These are phyloP conservation scores for Talaromyces ruber DNA, from an alignment of 495 filamentous ascomycete species.

Conservation along the genomic window DNA sequence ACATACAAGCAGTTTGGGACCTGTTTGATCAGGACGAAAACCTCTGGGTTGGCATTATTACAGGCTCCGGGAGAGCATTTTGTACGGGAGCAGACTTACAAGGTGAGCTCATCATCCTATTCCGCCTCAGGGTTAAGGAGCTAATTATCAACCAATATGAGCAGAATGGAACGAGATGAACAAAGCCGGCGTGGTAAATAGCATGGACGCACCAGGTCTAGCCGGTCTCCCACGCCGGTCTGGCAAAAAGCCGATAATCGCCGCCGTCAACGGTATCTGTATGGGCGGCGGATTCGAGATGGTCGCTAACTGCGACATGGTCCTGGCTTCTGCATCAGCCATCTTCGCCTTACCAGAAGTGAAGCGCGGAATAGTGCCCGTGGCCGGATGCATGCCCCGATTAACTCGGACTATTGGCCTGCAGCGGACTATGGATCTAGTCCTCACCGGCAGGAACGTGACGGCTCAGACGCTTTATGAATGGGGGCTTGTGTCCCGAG, in stretches of 20 bases:
- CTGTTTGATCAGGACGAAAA: constrained; percentile 43
- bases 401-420: constrained; percentile 58
- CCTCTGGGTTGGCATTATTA: constrained; percentile 46
- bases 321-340: constrained; percentile 47
- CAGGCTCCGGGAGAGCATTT: constrained; percentile 46
- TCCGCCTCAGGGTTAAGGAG: not conserved
- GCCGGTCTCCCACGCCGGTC: constrained; percentile 44
- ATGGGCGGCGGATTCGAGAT: constrained; percentile 72
- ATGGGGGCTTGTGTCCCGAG: constrained; percentile 67
- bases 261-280: constrained; percentile 68
- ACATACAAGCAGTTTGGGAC: constrained; percentile 40
- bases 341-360: constrained; percentile 61
- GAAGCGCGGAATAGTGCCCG: constrained; percentile 58
- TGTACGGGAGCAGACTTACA: constrained; percentile 49
- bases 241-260: constrained; percentile 54
- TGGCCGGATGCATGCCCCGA: constrained; percentile 65
- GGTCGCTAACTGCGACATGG: constrained; percentile 60
- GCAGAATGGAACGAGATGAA: constrained; percentile 34
- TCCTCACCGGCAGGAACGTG: constrained; percentile 52
- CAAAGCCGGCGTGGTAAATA: constrained; percentile 24
- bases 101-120: constrained; percentile 15
- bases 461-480: constrained; percentile 46
- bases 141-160: not conserved
- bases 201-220: constrained; percentile 40
- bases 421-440: constrained; percentile 65